Evolutionary conservation across 2,329 filamentous ascomycete genomes (phyloP).

Genomic region (Phialocephala sp.): DNA sequence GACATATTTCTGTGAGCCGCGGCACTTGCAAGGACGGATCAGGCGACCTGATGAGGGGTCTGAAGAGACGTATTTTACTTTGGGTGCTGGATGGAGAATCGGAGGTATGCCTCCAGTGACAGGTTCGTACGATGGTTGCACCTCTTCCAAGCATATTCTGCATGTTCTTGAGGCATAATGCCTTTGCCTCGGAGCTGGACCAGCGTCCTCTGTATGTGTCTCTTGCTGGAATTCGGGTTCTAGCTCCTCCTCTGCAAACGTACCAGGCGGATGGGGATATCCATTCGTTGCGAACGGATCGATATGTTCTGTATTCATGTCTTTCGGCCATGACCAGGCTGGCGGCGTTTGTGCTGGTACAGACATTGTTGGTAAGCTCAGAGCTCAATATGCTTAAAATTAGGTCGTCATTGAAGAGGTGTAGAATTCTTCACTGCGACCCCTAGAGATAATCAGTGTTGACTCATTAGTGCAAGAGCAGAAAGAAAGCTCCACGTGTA

Average conservation of each 20-base stretch:
- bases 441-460: conserved; percentile 29
- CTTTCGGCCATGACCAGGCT: conserved; percentile 35
- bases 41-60: conserved; percentile 77
- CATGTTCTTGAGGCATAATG: conserved; percentile 78
- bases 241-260: conserved; percentile 27
- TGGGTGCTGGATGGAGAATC: conserved; percentile 60
- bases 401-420: conserved; percentile 30
- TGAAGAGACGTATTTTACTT: conserved; percentile 74
- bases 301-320: conserved; percentile 12
- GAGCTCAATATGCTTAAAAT: conserved; percentile 25
- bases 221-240: conserved; percentile 22
- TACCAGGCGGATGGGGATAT: conserved; percentile 19
- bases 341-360: conserved; percentile 25
- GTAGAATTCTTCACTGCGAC: conserved; percentile 16
- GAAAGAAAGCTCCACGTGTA: conserved; percentile 20
- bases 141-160: conserved; percentile 83
- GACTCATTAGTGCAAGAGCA: conserved; percentile 29
- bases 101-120: conserved; percentile 59
- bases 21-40: conserved; percentile 90
- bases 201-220: conserved; percentile 22
- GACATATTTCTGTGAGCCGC: conserved; percentile 90
- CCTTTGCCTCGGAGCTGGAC: conserved; percentile 43
- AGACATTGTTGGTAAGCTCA: conserved; percentile 31
- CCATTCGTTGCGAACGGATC: conserved; percentile 11
- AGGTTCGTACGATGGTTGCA: conserved; percentile 64